Conservation (phyloP, 257 asterid species). For the Solanum pennellii region DNA sequence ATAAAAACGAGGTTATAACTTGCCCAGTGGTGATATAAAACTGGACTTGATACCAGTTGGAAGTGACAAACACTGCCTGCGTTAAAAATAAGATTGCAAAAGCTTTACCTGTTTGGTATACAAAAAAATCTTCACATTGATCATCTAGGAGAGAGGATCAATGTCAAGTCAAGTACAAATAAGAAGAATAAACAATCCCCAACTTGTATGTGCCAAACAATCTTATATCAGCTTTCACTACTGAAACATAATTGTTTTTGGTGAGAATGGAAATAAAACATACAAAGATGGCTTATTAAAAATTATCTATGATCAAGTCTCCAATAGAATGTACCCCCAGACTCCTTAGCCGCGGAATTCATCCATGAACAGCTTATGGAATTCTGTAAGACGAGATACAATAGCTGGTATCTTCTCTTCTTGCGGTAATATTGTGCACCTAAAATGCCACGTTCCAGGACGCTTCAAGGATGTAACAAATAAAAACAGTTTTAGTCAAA, state of each 20-base stretch:
- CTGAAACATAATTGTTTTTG: not conserved
- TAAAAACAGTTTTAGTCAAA: not conserved
- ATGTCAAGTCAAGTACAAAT: not conserved
- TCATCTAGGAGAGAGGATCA: not conserved
- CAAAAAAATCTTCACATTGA: not conserved
- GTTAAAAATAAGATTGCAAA: not conserved
- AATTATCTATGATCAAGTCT: not conserved
- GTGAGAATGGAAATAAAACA: not conserved
- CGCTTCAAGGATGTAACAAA: constrained; percentile 18
- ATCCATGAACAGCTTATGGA: constrained; percentile 72
- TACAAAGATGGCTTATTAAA: not conserved
- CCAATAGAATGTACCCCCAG: not conserved
- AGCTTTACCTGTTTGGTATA: not conserved
- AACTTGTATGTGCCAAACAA: not conserved
- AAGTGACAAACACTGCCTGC: not conserved
- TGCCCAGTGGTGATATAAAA: not conserved
- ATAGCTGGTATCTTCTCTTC: constrained; percentile 82
- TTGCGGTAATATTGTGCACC: constrained; percentile 92
- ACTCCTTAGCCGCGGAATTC: constrained; percentile 49
- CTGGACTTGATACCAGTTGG: not conserved
- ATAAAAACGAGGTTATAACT: not conserved
- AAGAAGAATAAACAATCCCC: not conserved
- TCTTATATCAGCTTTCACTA: not conserved
- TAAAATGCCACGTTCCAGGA: constrained; percentile 85
- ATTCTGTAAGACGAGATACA: constrained; percentile 62